Base-by-base conservation (phyloP, 345 rosid genomes). In the Salix caprea region DNA sequence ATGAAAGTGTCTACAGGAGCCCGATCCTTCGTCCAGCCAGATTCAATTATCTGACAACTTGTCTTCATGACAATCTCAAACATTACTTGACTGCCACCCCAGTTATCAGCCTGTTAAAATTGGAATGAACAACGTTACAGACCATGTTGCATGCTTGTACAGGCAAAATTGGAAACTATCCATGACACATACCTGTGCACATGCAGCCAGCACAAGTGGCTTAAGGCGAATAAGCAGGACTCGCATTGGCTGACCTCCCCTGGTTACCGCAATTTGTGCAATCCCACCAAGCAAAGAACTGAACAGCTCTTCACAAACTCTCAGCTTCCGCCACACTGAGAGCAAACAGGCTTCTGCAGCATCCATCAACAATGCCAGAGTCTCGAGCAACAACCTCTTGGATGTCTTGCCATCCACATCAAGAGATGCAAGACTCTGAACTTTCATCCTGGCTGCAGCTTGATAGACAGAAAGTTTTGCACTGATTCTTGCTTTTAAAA, bases 181-280 rank as follows among this genome's bases (percentile, higher is more conserved):
- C 44, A 70, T 40, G 79, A 69, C 65, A 52, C 74, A 48, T 80
- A 92, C 99, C 98, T 91, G 98, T 52, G 90, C 88, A 86, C 99
- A 96, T 64, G 91, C 88, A 66, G 94, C 87, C 75, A 94, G 88
- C 77, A 96, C 97, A 52, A 96, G 88, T 69, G 92, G 92, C 82
- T 96, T 96, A 46, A 94, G 92, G 70, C 95, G 98, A 84, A 96
- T 96, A 78, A 96, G 97, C 84, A 96, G 76, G 79, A 94, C 94
- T 48, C 99, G 98, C 70, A 96, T 81, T 42, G 90, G 97, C 89
- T 96, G 99, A 73, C 99, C 99, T 78, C 98, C 98, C 80, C 89
- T 87, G 58, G 86, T 87, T 72, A 89, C 91, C 71, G 98, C 94
- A 86, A 96, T 90, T 80, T 89, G 90, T 2, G 94, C 90, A 87